These are phyloP conservation scores for Jaltomata sinuosa DNA, from an alignment of 257 asterid species.

Conservation along the genomic window DNA sequence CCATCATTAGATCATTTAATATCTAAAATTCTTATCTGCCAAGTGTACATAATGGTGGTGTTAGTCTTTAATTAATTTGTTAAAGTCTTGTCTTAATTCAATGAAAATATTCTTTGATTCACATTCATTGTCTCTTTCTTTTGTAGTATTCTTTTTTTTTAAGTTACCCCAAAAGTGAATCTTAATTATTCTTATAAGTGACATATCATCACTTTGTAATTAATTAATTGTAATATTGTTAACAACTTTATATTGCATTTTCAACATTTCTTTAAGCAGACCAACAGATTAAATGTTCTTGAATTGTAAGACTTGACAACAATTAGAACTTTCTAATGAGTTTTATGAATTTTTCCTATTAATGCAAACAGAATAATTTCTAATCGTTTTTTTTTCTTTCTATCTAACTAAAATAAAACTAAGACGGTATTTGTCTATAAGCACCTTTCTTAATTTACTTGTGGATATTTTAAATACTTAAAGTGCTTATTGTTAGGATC, in stretches of 20 bases:
- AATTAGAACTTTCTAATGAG: background rate
- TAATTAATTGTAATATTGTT: background rate
- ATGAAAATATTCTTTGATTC: background rate
- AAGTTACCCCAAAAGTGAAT: background rate
- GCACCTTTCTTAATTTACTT: too few species aligned
- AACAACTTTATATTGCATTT: background rate
- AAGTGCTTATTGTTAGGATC: too few species aligned
- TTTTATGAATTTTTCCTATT: background rate
- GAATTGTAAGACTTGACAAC: background rate
- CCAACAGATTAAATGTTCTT: background rate
- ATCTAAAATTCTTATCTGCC: background rate
- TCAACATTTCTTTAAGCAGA: background rate
- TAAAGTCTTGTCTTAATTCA: background rate
- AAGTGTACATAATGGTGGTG: background rate
- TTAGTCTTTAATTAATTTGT: background rate
- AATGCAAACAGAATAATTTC: background rate
- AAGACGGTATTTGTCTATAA: rapidly evolving
- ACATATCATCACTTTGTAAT: background rate
- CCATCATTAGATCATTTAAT: background rate
- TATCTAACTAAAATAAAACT: background rate
- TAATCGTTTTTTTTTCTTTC: background rate
- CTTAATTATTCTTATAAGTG: background rate
- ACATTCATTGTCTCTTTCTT: background rate
- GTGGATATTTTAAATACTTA: too few species aligned
- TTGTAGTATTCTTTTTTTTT: background rate